Evolutionary conservation across 2,329 filamentous ascomycete species (phyloP), one percentile per base, ranked within the genome.

Genomic region (Furcasterigmium sp.): DNA sequence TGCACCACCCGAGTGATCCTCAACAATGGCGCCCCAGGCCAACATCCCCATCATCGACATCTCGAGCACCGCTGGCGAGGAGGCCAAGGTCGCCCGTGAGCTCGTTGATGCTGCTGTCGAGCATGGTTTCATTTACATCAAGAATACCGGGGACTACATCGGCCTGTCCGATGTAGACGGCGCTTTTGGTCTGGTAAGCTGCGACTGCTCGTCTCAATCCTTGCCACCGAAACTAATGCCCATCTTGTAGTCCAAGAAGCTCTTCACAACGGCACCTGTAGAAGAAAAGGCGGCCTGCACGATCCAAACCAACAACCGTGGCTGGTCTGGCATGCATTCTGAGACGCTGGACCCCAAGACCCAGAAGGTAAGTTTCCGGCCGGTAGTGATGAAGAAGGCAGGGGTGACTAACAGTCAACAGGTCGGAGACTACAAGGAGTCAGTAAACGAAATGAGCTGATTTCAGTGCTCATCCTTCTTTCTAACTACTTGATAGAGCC

Each of bases 351-450:
- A 97, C 60, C 89, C 91, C 3, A 80, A 82, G 53, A 81, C 82
- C 44, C 90, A 96, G 62, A 80, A 82, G 63, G 87, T 86, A 72
- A 56, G 67, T 60, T 8, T 18, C 19, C n/a, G n/a, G n/a, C n/a
- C n/a, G n/a, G n/a, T n/a, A n/a, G n/a, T n/a, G n/a, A n/a, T n/a
- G n/a, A n/a, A n/a, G n/a, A n/a, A n/a, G n/a, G n/a, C n/a, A n/a
- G n/a, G n/a, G 8, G 25, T 32, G 13, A 21, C 30, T 38, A 36
- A 43, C 19, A 19, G n/a, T 17, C 18, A 6, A 6, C 50, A 89
- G 83, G 73, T 82, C 25, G 87, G 88, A 14, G 90, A 95, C 58
- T 89, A 88, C 54, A 95, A 95, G 73, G 88, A 95, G 87, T 91
- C 65, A 56, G 68, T 54, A 14, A 32, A 20, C 28, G 23, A 7